phyloP scores from a whole-genome alignment of 225 moss, liverwort and hornwort species.

The Anthoceros angustus region DNA sequence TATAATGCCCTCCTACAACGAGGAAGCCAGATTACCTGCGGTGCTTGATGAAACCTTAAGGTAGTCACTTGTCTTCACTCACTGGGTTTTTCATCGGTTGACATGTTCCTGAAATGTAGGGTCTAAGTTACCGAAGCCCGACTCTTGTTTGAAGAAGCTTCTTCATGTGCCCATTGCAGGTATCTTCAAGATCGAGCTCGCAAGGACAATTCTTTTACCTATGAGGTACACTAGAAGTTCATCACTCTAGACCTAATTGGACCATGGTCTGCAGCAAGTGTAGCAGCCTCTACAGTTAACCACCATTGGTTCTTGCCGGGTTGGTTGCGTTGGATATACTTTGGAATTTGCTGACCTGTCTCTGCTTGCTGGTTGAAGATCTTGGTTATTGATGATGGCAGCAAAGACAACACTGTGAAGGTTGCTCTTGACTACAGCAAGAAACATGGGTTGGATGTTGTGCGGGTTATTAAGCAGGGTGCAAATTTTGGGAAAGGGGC shows the following conservation, averaged over 20 bases:
- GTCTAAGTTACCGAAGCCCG: background rate
- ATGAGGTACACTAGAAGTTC: slow-evolving; percentile 34
- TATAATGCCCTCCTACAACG: slow-evolving; percentile 86
- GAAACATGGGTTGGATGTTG: slow-evolving; percentile 59
- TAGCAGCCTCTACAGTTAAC: no score
- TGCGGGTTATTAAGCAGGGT: slow-evolving; percentile 79
- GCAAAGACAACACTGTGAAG: slow-evolving; percentile 73
- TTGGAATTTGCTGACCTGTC: background rate
- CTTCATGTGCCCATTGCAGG: slow-evolving; percentile 20
- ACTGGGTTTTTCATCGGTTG: background rate
- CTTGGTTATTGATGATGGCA: slow-evolving; percentile 93
- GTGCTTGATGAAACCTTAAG: slow-evolving; percentile 84
- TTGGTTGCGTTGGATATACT: background rate
- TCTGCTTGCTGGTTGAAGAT: slow-evolving; percentile 34
- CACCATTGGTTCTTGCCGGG: background rate
- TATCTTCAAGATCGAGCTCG: slow-evolving; percentile 76
- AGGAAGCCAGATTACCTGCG: slow-evolving; percentile 62
- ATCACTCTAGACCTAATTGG: background rate
- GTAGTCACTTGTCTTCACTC: slow-evolving; percentile 9
- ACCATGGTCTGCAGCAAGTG: background rate
- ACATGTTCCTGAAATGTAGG: background rate
- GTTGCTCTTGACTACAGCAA: slow-evolving; percentile 85
- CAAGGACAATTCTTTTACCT: slow-evolving; percentile 72
- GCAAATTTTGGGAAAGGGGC: slow-evolving; percentile 92
- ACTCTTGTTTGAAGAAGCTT: background rate